Evolutionary conservation across 805 yeast genomes (phyloP).

Genomic region (Kazachstania psychrophila): DNA sequence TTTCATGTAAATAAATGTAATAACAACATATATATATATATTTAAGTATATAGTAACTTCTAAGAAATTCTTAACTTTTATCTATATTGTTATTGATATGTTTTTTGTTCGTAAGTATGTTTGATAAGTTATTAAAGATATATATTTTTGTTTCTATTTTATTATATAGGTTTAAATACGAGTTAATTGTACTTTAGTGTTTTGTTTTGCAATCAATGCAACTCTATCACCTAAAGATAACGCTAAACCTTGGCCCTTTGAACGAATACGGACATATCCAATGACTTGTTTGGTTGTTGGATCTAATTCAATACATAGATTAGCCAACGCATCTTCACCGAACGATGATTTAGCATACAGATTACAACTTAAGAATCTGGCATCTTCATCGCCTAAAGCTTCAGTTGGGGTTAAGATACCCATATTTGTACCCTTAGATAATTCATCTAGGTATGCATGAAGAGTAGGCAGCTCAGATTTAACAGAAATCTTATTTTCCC

Average conservation of each 20-base stretch:
- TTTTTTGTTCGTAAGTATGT: not conserved
- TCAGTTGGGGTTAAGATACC: slow-evolving; percentile 88
- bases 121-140: not conserved
- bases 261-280: slow-evolving; percentile 93
- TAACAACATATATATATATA: slow-evolving; percentile 1
- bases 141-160: not conserved
- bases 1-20: not conserved
- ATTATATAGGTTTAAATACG: slow-evolving; percentile 19
- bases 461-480: slow-evolving; percentile 58
- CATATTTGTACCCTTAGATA: slow-evolving; percentile 80
- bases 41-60: no score
- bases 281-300: slow-evolving; percentile 58
- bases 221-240: slow-evolving; percentile 89
- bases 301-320: slow-evolving; percentile 82
- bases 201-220: slow-evolving; percentile 66
- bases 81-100: not conserved
- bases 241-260: slow-evolving; percentile 97
- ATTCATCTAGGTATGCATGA: slow-evolving; percentile 66
- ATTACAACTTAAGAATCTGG: slow-evolving; percentile 78
- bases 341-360: slow-evolving; percentile 84
- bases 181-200: slow-evolving; percentile 31
- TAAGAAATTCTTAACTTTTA: no score
- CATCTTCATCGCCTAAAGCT: slow-evolving; percentile 75
- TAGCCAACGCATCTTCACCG: slow-evolving; percentile 97
- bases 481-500: slow-evolving; percentile 96